Percentiles rank a stretch among this genome's conserved stretches.
These are phyloP conservation scores for Clarkia xantiana DNA, from an alignment of 345 rosid species.

Conservation along the genomic window DNA sequence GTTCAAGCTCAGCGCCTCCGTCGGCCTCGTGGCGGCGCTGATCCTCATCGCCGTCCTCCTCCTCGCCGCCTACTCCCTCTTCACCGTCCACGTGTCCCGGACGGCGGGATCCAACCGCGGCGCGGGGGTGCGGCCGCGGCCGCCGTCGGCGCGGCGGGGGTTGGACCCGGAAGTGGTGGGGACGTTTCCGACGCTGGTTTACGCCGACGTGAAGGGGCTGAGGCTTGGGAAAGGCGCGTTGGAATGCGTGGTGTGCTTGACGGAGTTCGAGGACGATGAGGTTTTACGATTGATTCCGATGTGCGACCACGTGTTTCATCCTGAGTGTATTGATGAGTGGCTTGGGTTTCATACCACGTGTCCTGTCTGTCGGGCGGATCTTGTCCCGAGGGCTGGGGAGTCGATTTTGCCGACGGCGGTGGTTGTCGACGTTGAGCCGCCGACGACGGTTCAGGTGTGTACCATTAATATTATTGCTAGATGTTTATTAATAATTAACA, in stretches of 20 bases:
- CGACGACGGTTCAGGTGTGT: slow-evolving; percentile 17
- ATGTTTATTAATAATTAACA: no score
- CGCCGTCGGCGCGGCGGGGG: neutral
- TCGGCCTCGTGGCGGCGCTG: slow-evolving; percentile 15
- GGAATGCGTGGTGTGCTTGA: slow-evolving; percentile 80
- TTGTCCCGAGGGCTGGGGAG: slow-evolving; percentile 24
- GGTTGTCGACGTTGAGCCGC: slow-evolving; percentile 7
- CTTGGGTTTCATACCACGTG: slow-evolving; percentile 70
- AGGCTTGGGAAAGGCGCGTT: slow-evolving; percentile 62
- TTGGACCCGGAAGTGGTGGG: slow-evolving; percentile 27
- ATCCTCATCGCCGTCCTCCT: neutral
- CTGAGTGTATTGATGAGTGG: slow-evolving; percentile 86
- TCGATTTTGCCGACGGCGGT: neutral
- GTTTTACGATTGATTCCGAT: slow-evolving; percentile 81
- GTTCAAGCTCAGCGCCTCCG: slow-evolving; percentile 4
- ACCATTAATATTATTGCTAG: no score
- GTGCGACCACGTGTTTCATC: slow-evolving; percentile 85
- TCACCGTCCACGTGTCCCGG: neutral
- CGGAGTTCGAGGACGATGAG: slow-evolving; percentile 74
- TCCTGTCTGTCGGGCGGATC: slow-evolving; percentile 90
- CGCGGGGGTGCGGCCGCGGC: neutral
- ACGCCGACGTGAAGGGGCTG: slow-evolving; percentile 60
- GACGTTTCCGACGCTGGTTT: slow-evolving; percentile 53
- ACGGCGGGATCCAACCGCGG: neutral
- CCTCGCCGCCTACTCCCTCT: neutral